These are phyloP conservation scores for Phytopythium cucurbitacearum DNA, from an alignment of 352 stramenopile species.

Conservation along the genomic window DNA sequence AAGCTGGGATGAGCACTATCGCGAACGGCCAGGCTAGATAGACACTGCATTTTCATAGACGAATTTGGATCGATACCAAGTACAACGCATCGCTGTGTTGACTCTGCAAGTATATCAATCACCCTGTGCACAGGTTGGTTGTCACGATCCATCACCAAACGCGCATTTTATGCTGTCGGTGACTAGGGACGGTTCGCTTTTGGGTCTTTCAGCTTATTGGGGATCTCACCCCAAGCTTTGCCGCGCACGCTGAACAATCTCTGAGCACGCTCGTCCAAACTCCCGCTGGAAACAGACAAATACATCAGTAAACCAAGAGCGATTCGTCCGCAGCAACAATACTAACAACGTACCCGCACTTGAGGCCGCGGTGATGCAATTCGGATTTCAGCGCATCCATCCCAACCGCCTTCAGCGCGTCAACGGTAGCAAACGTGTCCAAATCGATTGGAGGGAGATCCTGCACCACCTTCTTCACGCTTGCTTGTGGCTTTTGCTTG, in stretches of 20 bases:
- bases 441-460: conserved; percentile 36
- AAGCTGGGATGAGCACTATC: conserved; percentile 15
- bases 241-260: conserved; percentile 92
- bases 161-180: neutral
- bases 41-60: too few relatives aligned
- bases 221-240: conserved; percentile 88
- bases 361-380: conserved; percentile 90
- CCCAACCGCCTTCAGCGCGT: conserved; percentile 84
- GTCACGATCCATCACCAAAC: too few relatives aligned
- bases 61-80: too few relatives aligned
- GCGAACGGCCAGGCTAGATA: too few relatives aligned
- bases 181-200: conserved; percentile 25
- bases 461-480: conserved; percentile 11
- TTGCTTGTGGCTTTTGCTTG: too few relatives aligned
- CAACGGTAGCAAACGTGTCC: conserved; percentile 42
- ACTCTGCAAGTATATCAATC: too few relatives aligned
- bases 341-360: conserved; percentile 87
- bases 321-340: neutral
- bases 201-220: conserved; percentile 67
- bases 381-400: conserved; percentile 92
- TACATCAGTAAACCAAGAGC: conserved; percentile 2
- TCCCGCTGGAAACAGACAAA: conserved; percentile 60
- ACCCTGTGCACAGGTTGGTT: too few relatives aligned
- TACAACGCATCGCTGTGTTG: too few relatives aligned
- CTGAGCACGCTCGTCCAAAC: conserved; percentile 83